Percentiles rank a stretch among this genome's conserved stretches.
Evolutionary conservation across 164 flowering plant genomes (phyloP).

Genomic region (Umbellularia californica): DNA sequence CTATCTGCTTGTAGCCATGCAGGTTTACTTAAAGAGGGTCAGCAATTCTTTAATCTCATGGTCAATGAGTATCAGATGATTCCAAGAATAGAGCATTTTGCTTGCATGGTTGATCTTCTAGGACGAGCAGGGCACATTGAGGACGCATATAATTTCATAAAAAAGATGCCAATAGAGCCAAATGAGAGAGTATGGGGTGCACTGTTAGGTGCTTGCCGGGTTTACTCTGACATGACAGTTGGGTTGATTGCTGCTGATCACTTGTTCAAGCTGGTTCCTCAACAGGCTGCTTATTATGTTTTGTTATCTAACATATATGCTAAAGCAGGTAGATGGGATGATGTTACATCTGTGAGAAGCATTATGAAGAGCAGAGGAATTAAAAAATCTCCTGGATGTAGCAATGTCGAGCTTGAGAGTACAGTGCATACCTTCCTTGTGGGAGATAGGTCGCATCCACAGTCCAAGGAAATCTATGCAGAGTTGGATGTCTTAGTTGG

Average conservation of each 20-base stretch:
- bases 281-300: slow-evolving; percentile 20
- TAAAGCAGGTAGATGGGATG: slow-evolving; percentile 21
- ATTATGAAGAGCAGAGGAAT: slow-evolving; percentile 16
- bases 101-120: slow-evolving; percentile 18
- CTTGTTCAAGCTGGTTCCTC: slow-evolving; percentile 16
- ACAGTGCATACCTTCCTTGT: slow-evolving; percentile 19
- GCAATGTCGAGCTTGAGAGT: slow-evolving; percentile 15
- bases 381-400: slow-evolving; percentile 15
- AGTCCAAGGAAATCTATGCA: slow-evolving; percentile 12
- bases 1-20: slow-evolving; percentile 20
- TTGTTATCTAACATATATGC: slow-evolving; percentile 20
- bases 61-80: slow-evolving; percentile 10
- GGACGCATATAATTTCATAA: slow-evolving; percentile 15
- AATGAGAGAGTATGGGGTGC: slow-evolving; percentile 23
- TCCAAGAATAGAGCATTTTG: slow-evolving; percentile 19
- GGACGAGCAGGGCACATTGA: slow-evolving; percentile 18
- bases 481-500: slow-evolving; percentile 15
- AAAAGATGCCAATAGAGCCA: slow-evolving; percentile 16
- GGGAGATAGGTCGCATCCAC: slow-evolving; percentile 21
- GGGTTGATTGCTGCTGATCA: slow-evolving; percentile 18
- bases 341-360: slow-evolving; percentile 14
- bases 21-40: slow-evolving; percentile 15
- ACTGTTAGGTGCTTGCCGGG: slow-evolving; percentile 19
- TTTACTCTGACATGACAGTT: slow-evolving; percentile 10
- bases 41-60: slow-evolving; percentile 6